Evolutionary conservation across 2,329 filamentous ascomycete genomes (phyloP).

Genomic region (Meredithiella fracta): DNA sequence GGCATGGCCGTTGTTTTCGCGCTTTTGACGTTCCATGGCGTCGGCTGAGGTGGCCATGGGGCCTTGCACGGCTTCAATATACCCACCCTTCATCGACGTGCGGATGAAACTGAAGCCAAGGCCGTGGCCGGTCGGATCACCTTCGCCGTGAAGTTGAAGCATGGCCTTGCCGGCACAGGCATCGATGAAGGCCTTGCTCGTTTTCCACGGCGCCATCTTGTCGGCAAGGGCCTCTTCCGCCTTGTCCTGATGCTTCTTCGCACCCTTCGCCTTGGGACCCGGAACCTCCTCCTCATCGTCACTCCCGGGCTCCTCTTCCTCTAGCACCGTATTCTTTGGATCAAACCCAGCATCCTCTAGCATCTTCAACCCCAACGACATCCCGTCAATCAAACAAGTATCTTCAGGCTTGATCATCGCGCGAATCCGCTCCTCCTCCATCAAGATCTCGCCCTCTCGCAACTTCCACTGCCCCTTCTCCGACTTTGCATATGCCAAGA

Average conservation of each 20-base stretch:
- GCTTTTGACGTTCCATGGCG: slow-evolving; percentile 72
- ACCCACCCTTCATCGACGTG: slow-evolving; percentile 97
- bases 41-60: slow-evolving; percentile 56
- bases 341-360: slow-evolving; percentile 83
- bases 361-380: slow-evolving; percentile 88
- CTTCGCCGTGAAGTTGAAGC: slow-evolving; percentile 85
- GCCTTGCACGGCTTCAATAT: slow-evolving; percentile 60
- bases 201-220: slow-evolving; percentile 89
- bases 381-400: slow-evolving; percentile 83
- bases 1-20: slow-evolving; percentile 81
- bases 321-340: slow-evolving; percentile 40
- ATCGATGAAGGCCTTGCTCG: slow-evolving; percentile 89
- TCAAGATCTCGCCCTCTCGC: slow-evolving; percentile 52
- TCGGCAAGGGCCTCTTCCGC: slow-evolving; percentile 61
- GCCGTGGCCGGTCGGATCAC: slow-evolving; percentile 84
- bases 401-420: slow-evolving; percentile 90
- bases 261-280: slow-evolving; percentile 20
- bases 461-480: slow-evolving; percentile 72
- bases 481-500: slow-evolving; percentile 78
- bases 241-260: slow-evolving; percentile 31
- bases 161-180: slow-evolving; percentile 91
- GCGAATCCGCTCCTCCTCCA: slow-evolving; percentile 66
- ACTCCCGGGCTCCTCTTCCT: slow-evolving; percentile 39
- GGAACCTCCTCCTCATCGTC: slow-evolving; percentile 26
- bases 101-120: slow-evolving; percentile 95